These are phyloP conservation scores for Trametes coccinea DNA, from an alignment of 768 basidiomycete species.

Conservation along the genomic window DNA sequence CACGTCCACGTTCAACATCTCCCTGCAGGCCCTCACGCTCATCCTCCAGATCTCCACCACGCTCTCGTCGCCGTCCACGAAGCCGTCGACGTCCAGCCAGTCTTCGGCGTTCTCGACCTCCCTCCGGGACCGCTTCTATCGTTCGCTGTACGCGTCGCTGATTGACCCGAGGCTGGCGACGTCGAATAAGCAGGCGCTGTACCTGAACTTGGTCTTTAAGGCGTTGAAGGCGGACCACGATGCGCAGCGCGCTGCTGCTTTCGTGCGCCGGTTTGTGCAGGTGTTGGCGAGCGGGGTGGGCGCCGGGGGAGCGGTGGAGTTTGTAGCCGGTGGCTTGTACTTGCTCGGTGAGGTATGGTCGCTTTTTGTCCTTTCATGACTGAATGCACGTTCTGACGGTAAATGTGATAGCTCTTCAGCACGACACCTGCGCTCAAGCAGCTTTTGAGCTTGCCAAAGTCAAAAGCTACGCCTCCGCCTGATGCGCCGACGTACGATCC, in stretches of 20 bases:
- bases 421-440: conserved; percentile 46
- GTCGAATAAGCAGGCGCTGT: conserved; percentile 95
- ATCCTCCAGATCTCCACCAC: conserved; percentile 80
- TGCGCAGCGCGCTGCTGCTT: conserved; percentile 67
- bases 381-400: neutral
- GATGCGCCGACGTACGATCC: conserved; percentile 64
- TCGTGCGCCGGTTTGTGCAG: conserved; percentile 83
- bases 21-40: conserved; percentile 86
- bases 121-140: conserved; percentile 69
- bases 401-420: conserved; percentile 47
- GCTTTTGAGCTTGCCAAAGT: conserved; percentile 38
- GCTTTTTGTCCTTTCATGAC: neutral
- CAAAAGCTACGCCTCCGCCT: neutral
- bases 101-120: conserved; percentile 47
- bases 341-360: conserved; percentile 77
- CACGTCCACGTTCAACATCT: conserved; percentile 95
- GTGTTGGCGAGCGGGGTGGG: conserved; percentile 59
- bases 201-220: conserved; percentile 91
- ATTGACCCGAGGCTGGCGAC: conserved; percentile 77
- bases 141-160: conserved; percentile 87
- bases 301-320: conserved; percentile 76
- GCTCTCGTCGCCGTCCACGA: conserved; percentile 32
- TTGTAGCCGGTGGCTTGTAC: conserved; percentile 85
- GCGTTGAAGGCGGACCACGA: conserved; percentile 72
- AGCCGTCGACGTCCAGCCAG: conserved; percentile 33